phyloP scores from a whole-genome alignment of 768 basidiomycete species.

The Boletus rufocinnamomeus region DNA sequence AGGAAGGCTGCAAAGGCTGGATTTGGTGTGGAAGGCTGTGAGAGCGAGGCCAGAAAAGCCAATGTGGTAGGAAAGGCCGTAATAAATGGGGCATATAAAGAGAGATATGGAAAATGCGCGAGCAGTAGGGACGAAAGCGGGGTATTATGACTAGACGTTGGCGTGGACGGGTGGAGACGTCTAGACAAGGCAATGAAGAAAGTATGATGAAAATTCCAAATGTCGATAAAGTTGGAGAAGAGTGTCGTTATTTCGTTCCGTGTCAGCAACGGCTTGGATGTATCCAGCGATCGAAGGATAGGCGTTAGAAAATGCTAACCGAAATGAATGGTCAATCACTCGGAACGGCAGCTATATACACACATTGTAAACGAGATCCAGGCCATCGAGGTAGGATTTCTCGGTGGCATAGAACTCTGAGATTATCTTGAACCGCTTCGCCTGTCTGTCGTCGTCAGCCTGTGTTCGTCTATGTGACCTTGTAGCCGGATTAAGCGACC shows the following conservation, averaged over 20 bases:
- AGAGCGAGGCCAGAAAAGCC: constrained; percentile 55
- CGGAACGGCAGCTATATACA: constrained; percentile 27
- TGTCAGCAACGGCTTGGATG: constrained; percentile 64
- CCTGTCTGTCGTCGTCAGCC: constrained; percentile 48
- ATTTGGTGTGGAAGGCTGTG: constrained; percentile 43
- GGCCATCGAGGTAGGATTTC: constrained; percentile 74
- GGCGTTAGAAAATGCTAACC: constrained; percentile 81
- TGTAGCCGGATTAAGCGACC: constrained; percentile 33
- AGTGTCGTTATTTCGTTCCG: constrained; percentile 68
- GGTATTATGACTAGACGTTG: constrained; percentile 33
- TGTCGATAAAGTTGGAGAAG: constrained; percentile 89
- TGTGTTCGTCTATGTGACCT: constrained; percentile 37
- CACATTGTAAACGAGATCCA: constrained; percentile 82
- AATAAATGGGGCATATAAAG: constrained; percentile 83
- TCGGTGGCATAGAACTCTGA: constrained; percentile 83
- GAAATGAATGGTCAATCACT: constrained; percentile 3
- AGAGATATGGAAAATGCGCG: constrained; percentile 86
- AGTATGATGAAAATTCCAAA: constrained; percentile 84
- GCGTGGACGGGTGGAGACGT: constrained; percentile 33
- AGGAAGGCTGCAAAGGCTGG: constrained; percentile 64
- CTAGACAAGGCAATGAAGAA: constrained; percentile 64
- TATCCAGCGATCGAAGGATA: constrained; percentile 74
- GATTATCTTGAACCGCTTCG: constrained; percentile 69
- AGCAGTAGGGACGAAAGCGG: constrained; percentile 62
- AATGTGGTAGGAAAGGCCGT: constrained; percentile 74